Evolutionary conservation across 306 rosid genomes (phyloP), one percentile per base, ranked within the genome.

Genomic region (Echinosophora koreensis): DNA sequence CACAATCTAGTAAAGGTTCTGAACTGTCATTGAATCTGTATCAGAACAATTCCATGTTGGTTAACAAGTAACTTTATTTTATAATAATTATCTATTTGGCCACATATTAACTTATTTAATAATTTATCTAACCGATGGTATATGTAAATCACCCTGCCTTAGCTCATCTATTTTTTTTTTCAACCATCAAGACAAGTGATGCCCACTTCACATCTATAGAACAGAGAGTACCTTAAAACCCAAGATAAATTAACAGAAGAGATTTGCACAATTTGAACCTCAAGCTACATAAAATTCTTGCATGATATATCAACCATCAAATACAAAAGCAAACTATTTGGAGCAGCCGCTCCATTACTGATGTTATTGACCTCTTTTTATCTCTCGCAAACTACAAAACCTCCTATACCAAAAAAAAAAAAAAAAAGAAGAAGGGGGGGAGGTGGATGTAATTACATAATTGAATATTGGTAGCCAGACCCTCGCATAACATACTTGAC

Each of bases 401-500:
- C 80, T 68, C 68, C 57, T 72, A 56, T 65, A 58, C 67, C 22
- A 22, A 22, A 0, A 22, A 22, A 0, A 22, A 22, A 22, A 22
- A 22, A 22, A 22, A 60, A 51, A 82, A 49, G 64, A 44, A 0
- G 3, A 9, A 44, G 11, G 77, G 8, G 55, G 59, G 50, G 54
- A 64, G 12, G 37, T 15, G 68, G 61, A 71, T 56, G 78, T 55
- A 68, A 71, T 69, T 58, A 44, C 66, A 17, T 65, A 27, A n/a
- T 1, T 18, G 59, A 65, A 38, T n/a, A 14, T 67, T 54, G 56
- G 44, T 70, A 77, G 69, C 55, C 79, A 66, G 61, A 73, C 35
- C 49, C 75, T 67, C 66, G 61, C 44, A 16, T 37, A 32, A 37
- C 51, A 63, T 57, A 51, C 76, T 71, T 38, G 54, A 71, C 77